Evolutionary conservation across 2,329 filamentous ascomycete genomes (phyloP).

Genomic region (Bipolaris bicolor): DNA sequence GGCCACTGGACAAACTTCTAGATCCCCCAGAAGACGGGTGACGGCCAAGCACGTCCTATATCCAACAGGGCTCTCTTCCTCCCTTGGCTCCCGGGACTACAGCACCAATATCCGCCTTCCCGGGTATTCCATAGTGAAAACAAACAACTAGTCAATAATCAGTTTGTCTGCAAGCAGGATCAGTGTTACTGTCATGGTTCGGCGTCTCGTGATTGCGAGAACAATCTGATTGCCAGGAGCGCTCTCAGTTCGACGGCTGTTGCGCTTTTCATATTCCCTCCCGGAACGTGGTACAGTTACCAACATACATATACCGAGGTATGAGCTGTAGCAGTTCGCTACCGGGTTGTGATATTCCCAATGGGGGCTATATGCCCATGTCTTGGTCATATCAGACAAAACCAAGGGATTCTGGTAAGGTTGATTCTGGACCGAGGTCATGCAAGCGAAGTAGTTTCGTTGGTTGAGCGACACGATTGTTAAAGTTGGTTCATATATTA

Average conservation of each 20-base stretch:
- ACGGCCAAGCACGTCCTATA: neutral
- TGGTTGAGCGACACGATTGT: constrained; percentile 20
- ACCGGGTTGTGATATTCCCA: neutral
- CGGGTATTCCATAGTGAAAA: neutral
- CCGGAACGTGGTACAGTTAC: constrained; percentile 7
- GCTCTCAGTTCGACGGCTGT: constrained; percentile 1
- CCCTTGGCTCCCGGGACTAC: neutral
- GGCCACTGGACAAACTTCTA: constrained; percentile 44
- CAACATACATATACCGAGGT: neutral
- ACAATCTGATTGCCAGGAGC: neutral
- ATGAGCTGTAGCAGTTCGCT: constrained; percentile 2
- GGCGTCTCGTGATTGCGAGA: neutral
- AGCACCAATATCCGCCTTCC: neutral
- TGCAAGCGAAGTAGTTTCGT: constrained; percentile 14
- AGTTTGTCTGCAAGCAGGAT: neutral
- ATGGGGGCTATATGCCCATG: neutral
- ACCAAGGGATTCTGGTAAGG: constrained; percentile 12
- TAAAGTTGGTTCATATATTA: constrained; percentile 17
- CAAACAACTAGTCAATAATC: neutral
- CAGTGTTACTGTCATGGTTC: neutral
- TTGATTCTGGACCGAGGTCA: constrained; percentile 28
- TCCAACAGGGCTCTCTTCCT: neutral
- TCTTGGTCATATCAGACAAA: constrained; percentile 4
- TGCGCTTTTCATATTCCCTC: neutral
- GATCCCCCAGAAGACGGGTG: constrained; percentile 33